Base-by-base conservation (phyloP, 176 grass and related monocot species). In the Triticum urartu region DNA sequence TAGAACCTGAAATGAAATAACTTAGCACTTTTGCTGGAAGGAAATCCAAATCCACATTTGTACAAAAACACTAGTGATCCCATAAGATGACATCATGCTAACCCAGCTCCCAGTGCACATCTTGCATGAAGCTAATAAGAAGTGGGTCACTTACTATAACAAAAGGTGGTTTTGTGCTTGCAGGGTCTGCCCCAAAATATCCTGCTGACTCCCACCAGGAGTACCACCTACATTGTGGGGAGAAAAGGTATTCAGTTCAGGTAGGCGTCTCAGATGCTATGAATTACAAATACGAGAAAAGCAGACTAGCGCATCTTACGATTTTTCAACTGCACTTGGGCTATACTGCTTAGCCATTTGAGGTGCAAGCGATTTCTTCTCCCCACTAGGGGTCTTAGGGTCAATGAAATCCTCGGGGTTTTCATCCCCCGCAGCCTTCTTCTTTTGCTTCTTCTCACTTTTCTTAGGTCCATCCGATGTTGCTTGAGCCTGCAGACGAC, bases 401-500 rank as follows among this genome's bases (percentile, higher is more conserved):
- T 75, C 72, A 18, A 75, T 17, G 43, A 75, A 75, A 75, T 75
- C 72, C 25, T 75, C 72, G 0, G 72, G 72, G 4, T 75, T 75
- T 9, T 75, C 72, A 32, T 75, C 72, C 25, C 50, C 72, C 0
- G 72, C 45, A 1, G 43, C 14, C 28, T 52, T 75, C 72, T 75
- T 75, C 72, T 75, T 75, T 15, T 75, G 72, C 72, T 75, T 75
- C 72, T 75, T 75, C 72, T 75, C 72, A 15, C 72, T 75, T 3
- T 75, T 75, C 72, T 52, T 75, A 32, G 72, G 72, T 0, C 72
- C 72, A 32, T 75, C 72, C 4, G 72, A 75, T 30, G 45, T 7
- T 20, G 72, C 72, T 11, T 75, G 72, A 32, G 72, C 72, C 72
- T 75, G 0, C 72, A 30, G 13, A 59, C 4, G 3, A 30, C 14